Evolutionary conservation across 306 rosid genomes (phyloP), one percentile per base, ranked within the genome.

Genomic region (Sicyos edulis): DNA sequence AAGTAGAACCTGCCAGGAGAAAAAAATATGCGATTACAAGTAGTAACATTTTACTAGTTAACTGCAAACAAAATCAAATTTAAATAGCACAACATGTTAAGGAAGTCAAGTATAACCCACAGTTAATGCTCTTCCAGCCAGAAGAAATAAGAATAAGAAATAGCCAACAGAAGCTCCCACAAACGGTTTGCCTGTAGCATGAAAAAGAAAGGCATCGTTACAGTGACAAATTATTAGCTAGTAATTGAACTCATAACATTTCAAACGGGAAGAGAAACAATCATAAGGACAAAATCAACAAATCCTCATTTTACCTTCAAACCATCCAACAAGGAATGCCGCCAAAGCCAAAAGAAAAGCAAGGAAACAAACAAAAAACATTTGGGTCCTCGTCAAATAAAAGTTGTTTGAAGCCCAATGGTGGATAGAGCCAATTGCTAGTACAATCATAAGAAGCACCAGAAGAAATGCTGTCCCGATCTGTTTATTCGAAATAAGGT

Each of bases 341-440:
- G 99, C 99, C 96, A 95, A 80, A 71, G 99, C 99, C 87, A 95
- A 86, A 67, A 91, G 84, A 85, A 84, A 95, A 10, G 99, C 95
- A 73, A 95, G 84, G 78, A 95, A 83, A 84, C 99, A 95, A 75
- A 95, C 99, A 81, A 95, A 86, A 77, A 95, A 79, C 84, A 76
- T 95, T 78, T 91, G 95, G 75, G 84, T 85, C 77, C 97, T 92
- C 69, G 97, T 95, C 86, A 95, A 89, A 83, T 95, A 95, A 83
- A 95, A 95, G 84, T 91, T 95, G 87, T 95, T 95, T 71, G 99
- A 95, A 8, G 99, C 97, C 99, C 99, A 95, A 66, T 85, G 92
- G 82, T 91, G 99, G 76, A 91, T 88, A 80, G 92, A 86, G 67
- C 99, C 96, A 58, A 95, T 91, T 70, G 99, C 96, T 42, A 95